Base-by-base conservation (phyloP, 345 rosid species). In the Clarkia xantiana region DNA sequence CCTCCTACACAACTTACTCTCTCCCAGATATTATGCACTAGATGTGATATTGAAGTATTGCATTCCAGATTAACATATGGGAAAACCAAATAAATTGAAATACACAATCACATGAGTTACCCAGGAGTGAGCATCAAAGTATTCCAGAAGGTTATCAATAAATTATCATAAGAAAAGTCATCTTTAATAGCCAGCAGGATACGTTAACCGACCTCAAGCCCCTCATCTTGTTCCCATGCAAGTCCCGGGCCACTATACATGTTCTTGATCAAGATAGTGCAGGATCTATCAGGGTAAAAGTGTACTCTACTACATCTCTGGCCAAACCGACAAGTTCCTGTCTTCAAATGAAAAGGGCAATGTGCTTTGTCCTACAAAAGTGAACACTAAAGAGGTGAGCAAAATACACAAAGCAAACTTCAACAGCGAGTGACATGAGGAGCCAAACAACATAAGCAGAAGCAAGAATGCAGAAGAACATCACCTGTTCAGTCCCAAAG, bases 131-230 rank as follows among this genome's bases (percentile, higher is more conserved):
- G 36, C 36, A 29, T 29, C 5, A 1, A 29, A 29, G 36, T 7
- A 29, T 29, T 29, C 4, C 1, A 29, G 9, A 29, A 29, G 36
- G 22, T n/a, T 8, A 18, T 6, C 3, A 17, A 49, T n/a, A 49
- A 23, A 25, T 47, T 47, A 47, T 14, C 11, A 29, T 12, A 49
- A 8, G 18, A 18, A 29, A 13, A 49, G 1, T 22, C 6, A 17
- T 25, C 34, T 25, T 9, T 7, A 25, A 14, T 11, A 48, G 48
- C 60, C 50, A 66, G 74, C 78, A 86, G 97, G 97, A 86, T 86
- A 90, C 97, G 61, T 54, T 73, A 74, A 86, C 97, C 78, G 86
- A 90, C 97, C 97, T 91, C 98, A 54, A 91, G 96, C 76, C 89
- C 94, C 78, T 91, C 98, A 71, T 86, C 98, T 54, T 86, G 98